Evolutionary conservation across 805 yeast species (phyloP).

Genomic region (Wickerhamiella australiensis): DNA sequence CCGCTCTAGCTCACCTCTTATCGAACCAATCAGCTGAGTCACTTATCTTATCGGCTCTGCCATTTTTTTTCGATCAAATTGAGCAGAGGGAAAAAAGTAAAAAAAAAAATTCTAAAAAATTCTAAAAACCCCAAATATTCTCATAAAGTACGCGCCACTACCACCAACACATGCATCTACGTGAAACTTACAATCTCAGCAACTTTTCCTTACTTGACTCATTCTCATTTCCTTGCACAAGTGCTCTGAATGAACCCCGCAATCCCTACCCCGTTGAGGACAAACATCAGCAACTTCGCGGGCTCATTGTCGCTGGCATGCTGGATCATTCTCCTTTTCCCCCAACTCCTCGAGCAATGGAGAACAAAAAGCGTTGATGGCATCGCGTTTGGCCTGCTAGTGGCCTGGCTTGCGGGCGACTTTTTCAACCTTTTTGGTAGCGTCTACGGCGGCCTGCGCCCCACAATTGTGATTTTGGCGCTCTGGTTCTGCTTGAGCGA

Average conservation of each 20-base stretch:
- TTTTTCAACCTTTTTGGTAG: constrained; percentile 55
- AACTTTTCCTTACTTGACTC: not conserved
- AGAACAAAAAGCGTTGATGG: constrained; percentile 61
- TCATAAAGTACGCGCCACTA: too few species aligned
- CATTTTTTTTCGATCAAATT: not conserved
- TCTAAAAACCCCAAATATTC: too few species aligned
- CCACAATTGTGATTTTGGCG: constrained; percentile 58
- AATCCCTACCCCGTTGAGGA: constrained; percentile 26
- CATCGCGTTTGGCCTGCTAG: constrained; percentile 52
- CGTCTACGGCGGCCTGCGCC: constrained; percentile 55
- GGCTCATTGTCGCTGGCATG: constrained; percentile 66
- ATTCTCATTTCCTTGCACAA: not conserved
- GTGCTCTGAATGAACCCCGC: not conserved
- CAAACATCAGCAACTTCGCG: constrained; percentile 45
- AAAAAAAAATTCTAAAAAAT: not conserved
- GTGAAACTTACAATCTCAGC: not conserved
- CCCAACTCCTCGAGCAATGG: constrained; percentile 76
- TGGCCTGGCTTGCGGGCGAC: constrained; percentile 65
- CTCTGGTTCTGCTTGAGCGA: constrained; percentile 71
- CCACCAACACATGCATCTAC: too few species aligned
- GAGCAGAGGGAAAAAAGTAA: not conserved
- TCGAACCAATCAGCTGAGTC: not conserved
- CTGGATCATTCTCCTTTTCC: constrained; percentile 65
- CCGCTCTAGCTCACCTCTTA: too few species aligned
- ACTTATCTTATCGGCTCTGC: not conserved